Base-by-base conservation (phyloP, 2,329 filamentous ascomycete genomes). In the Nemania abortiva region DNA sequence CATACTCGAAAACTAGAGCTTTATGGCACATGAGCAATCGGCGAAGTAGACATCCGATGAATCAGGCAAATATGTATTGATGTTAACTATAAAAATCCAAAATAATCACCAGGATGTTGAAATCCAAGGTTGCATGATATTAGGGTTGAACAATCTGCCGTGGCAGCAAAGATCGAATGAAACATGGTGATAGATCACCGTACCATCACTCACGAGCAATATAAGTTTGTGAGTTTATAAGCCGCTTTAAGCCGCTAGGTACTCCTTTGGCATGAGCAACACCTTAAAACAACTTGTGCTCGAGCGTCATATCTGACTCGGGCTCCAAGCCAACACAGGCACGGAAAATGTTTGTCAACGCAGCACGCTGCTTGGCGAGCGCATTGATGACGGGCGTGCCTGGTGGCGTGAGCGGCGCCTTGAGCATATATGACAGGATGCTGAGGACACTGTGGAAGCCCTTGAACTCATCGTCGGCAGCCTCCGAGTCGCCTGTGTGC, bases 351-450 rank as follows among this genome's bases (percentile, higher is more conserved):
- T 99, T 99, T 82, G 93, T 96, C 81, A 99, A 83, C 52, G 95
- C 95, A 74, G 90, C 92, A 74, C 96, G 94, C 87, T 99, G 96
- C 89, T 99, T 99, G 79, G 92, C 94, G 74, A 99, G 88, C 68
- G 96, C 89, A 79, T 99, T 99, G 84, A 99, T 89, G 69, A 99
- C 96, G 3, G 96, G 96, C 11, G 96, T 97, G 74, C 96, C 96
- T 1, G 95, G 91, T 57, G 96, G 96, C 45, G 95, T 98, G 81
- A 98, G 83, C 47, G 96, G 96, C 65, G 96, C 96, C 90, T 96
- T 91, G 79, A 99, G 92, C 96, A 99, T 99, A 87, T 98, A 99
- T 88, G 94, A 97, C 77, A 99, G 90, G 72, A 99, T 90, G 84
- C 94, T 97, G 70, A 99, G 90, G 50, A 99, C 96, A 80, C 92